Percentiles rank a stretch among this genome's conserved stretches.
Conservation (phyloP, 2,329 filamentous ascomycete genomes). For the Reticulascus tulasneorum region DNA sequence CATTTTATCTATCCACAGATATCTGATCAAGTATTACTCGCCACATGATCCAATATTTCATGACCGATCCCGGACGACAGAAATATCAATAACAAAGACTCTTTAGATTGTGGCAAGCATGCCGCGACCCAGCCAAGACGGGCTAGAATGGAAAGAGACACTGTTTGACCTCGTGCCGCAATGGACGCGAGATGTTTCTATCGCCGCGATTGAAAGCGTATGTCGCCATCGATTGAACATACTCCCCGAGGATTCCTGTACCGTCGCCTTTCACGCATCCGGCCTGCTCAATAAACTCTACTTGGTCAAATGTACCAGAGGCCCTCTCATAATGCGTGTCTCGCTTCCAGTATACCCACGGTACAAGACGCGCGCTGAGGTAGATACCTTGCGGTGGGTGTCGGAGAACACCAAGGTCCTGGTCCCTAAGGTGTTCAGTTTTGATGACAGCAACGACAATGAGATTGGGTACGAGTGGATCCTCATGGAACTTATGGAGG, state of each 20-base stretch:
- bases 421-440: constrained; percentile 28
- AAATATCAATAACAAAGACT: no score
- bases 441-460: constrained; percentile 26
- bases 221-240: constrained; percentile 13
- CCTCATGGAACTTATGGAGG: constrained; percentile 27
- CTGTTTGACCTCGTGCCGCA: constrained; percentile 4
- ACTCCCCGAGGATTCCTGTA: constrained; percentile 6
- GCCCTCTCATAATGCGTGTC: constrained; percentile 25
- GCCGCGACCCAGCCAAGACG: neutral
- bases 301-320: constrained; percentile 6
- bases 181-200: constrained; percentile 13
- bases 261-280: constrained; percentile 7
- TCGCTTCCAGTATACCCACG: constrained; percentile 30
- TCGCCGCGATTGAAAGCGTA: constrained; percentile 11
- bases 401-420: constrained; percentile 24
- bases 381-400: constrained; percentile 31
- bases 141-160: constrained; percentile 12
- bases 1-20: no score
- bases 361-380: constrained; percentile 33
- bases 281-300: constrained; percentile 21
- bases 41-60: no score
- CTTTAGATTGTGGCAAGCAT: neutral
- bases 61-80: no score
- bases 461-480: constrained; percentile 37
- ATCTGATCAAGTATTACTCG: no score